A percentile compares a stretch with the other conserved stretches of the same genome.
Evolutionary conservation across 164 flowering plant species (phyloP).

Genomic region (Malania oleifera): DNA sequence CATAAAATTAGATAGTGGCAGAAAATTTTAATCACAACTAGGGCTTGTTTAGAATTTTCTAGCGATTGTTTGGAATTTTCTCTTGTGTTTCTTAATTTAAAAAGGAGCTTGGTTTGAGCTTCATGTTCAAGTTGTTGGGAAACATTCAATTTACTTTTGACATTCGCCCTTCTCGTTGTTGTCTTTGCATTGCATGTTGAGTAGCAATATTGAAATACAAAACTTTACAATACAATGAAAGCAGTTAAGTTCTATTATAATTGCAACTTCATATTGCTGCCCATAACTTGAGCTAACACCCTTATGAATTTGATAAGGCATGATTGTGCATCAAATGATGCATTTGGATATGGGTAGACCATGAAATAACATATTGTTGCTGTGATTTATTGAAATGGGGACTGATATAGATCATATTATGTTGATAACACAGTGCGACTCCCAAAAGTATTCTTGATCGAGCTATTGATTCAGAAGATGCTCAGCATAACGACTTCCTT

Average conservation of each 20-base stretch:
- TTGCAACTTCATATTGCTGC: too few species aligned
- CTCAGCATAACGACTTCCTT: slow-evolving; percentile 79
- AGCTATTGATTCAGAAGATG: slow-evolving; percentile 85
- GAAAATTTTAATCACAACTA: too few species aligned
- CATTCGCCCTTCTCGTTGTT: neutral
- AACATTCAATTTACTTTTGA: neutral
- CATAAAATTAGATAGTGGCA: too few species aligned
- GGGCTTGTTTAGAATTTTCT: too few species aligned
- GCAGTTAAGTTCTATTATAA: too few species aligned
- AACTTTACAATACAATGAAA: too few species aligned
- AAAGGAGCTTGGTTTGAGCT: too few species aligned
- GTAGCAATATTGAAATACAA: neutral
- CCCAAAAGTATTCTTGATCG: slow-evolving; percentile 82
- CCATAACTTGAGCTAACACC: too few species aligned
- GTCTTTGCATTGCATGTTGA: neutral
- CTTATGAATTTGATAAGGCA: too few species aligned
- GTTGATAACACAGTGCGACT: slow-evolving; percentile 57
- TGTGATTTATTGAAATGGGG: neutral
- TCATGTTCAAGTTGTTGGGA: too few species aligned
- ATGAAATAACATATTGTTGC: neutral
- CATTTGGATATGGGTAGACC: neutral
- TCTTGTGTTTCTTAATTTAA: too few species aligned
- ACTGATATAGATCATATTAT: slow-evolving; percentile 6
- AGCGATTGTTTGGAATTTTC: too few species aligned
- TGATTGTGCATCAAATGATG: neutral